These are phyloP conservation scores for Hyaloscypha finlandica DNA, from an alignment of 495 filamentous ascomycete species.

Conservation along the genomic window DNA sequence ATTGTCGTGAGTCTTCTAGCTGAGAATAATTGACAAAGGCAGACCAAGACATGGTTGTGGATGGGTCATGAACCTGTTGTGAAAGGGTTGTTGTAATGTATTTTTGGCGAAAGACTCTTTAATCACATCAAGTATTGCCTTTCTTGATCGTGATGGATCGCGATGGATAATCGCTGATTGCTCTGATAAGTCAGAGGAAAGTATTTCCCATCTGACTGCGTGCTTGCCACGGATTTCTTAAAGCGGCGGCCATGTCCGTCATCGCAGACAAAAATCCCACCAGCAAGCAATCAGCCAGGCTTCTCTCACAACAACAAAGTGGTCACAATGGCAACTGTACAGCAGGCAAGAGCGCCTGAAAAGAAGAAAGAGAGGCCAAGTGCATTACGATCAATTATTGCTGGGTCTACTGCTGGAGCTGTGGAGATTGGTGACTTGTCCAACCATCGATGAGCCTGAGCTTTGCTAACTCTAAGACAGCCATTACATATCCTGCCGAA, in stretches of 20 bases:
- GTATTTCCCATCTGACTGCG: background rate
- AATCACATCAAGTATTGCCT: background rate
- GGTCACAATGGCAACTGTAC: constrained; percentile 22
- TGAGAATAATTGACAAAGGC: background rate
- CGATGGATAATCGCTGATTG: background rate
- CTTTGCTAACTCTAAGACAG: constrained; percentile 40
- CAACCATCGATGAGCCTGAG: background rate
- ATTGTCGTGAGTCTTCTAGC: background rate
- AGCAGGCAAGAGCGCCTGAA: constrained; percentile 17
- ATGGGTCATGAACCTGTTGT: background rate
- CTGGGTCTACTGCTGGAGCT: constrained; percentile 87
- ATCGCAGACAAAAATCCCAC: background rate
- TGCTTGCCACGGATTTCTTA: constrained; percentile 5
- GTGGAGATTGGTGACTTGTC: constrained; percentile 78
- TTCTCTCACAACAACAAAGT: background rate
- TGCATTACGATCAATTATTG: constrained; percentile 80
- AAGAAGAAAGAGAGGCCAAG: constrained; percentile 63
- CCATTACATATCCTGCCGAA: constrained; percentile 97
- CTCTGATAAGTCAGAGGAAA: too few relatives aligned
- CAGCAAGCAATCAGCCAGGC: background rate
- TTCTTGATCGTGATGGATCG: background rate
- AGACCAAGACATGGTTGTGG: background rate
- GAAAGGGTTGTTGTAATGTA: too few relatives aligned
- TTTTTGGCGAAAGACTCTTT: background rate
- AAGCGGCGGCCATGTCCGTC: constrained; percentile 16